Percentiles rank a stretch among this genome's conserved stretches.
Evolutionary conservation across 306 rosid genomes (phyloP).

Genomic region (Dalbergia oliveri): DNA sequence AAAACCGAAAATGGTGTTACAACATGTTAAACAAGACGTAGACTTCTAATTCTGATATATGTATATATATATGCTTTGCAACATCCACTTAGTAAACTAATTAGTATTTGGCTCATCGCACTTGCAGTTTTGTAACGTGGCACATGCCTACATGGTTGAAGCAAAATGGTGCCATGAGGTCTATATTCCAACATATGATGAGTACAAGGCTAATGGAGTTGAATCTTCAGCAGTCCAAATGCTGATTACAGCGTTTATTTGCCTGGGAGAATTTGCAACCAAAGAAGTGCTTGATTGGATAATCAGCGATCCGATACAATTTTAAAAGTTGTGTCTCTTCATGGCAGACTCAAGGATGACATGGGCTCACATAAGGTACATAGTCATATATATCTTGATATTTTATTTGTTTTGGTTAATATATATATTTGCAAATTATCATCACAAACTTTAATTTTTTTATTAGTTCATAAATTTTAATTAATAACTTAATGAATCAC

Average conservation of each 20-base stretch:
- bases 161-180: conserved; percentile 36
- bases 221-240: neutral
- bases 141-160: conserved; percentile 37
- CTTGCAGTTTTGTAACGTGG: neutral
- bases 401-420: too few relatives aligned
- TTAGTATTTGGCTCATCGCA: neutral
- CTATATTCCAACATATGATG: conserved; percentile 43
- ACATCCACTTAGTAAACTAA: neutral
- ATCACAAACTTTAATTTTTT: too few relatives aligned
- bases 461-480: too few relatives aligned
- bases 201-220: conserved; percentile 24
- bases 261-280: conserved; percentile 6
- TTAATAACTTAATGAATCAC: too few relatives aligned
- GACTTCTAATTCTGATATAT: neutral
- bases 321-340: neutral
- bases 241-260: neutral
- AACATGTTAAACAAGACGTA: neutral
- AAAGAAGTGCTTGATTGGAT: conserved; percentile 44
- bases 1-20: neutral
- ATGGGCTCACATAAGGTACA: conserved; percentile 45
- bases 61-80: neutral
- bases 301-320: conserved; percentile 34
- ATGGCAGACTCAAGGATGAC: conserved; percentile 40
- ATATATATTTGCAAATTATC: too few relatives aligned
- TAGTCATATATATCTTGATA: neutral